Conservation (phyloP, 192 early-diverging fungal genomes). For the Coemansia sp. region DNA sequence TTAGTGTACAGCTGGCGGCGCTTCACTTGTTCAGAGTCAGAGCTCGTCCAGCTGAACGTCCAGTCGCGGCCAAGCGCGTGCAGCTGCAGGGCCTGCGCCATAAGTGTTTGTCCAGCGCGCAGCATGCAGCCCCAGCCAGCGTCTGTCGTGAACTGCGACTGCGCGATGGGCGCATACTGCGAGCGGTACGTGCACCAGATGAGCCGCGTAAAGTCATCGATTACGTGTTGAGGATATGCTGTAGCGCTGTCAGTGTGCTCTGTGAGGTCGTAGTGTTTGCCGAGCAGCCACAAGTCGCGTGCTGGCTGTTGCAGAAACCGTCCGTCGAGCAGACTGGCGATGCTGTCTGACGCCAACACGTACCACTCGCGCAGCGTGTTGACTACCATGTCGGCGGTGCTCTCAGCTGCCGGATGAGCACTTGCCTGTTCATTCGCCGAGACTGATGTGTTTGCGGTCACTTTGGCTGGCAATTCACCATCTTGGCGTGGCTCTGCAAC, state of each 20-base stretch:
- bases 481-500: too few relatives aligned
- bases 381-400: constrained; percentile 18
- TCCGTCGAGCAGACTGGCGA: constrained; percentile 40
- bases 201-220: constrained; percentile 78
- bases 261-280: constrained; percentile 33
- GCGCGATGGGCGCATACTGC: constrained; percentile 78
- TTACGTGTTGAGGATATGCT: constrained; percentile 56
- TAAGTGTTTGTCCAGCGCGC: constrained; percentile 87
- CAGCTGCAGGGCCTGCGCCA: constrained; percentile 78
- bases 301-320: constrained; percentile 35
- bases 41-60: constrained; percentile 20
- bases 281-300: constrained; percentile 50
- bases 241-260: constrained; percentile 3
- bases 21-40: constrained; percentile 11
- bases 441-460: too few relatives aligned
- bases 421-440: too few relatives aligned
- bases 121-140: constrained; percentile 98
- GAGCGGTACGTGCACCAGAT: constrained; percentile 94
- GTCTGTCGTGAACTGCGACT: constrained; percentile 79
- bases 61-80: constrained; percentile 71
- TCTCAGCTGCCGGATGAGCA: not conserved
- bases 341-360: constrained; percentile 47
- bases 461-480: too few relatives aligned
- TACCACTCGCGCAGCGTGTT: constrained; percentile 54
- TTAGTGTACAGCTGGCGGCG: constrained; percentile 28